Conservation (phyloP, 495 filamentous ascomycete species). For the Penicillium paxilli region DNA sequence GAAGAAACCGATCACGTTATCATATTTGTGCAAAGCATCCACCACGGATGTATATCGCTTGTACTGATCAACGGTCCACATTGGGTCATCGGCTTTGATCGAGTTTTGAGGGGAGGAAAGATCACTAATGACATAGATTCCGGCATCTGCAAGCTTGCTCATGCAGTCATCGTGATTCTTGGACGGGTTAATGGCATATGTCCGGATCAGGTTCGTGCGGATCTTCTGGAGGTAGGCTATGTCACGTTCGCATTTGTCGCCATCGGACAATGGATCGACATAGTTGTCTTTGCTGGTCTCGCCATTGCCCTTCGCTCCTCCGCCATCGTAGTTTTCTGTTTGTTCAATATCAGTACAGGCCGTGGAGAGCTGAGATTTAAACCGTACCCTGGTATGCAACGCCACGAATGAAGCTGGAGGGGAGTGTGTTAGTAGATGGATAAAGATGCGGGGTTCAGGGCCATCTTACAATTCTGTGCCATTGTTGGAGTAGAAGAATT, state of each 20-base stretch:
- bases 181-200: constrained; percentile 84
- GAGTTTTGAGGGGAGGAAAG: constrained; percentile 77
- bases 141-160: constrained; percentile 72
- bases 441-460: neutral
- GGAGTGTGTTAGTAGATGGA: constrained; percentile 1
- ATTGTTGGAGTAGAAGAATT: constrained; percentile 76
- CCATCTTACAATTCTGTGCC: constrained; percentile 73
- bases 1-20: constrained; percentile 90
- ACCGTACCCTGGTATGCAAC: constrained; percentile 80
- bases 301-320: constrained; percentile 12
- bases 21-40: constrained; percentile 72
- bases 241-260: constrained; percentile 69
- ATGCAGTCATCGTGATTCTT: constrained; percentile 78
- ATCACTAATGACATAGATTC: constrained; percentile 92
- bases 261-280: constrained; percentile 70
- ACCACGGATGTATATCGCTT: constrained; percentile 77
- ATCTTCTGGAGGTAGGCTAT: constrained; percentile 73
- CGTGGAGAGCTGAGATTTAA: neutral
- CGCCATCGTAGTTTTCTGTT: constrained; percentile 47
- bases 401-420: constrained; percentile 68
- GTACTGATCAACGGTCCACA: constrained; percentile 75
- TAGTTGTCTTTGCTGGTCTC: constrained; percentile 38
- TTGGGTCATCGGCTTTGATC: constrained; percentile 75
- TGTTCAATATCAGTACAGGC: constrained; percentile 5
- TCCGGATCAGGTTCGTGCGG: constrained; percentile 83